A percentile compares a stretch with the other conserved stretches of the same genome.
Evolutionary conservation across 768 basidiomycete genomes (phyloP).

Genomic region (Xanthoconium purpureum): DNA sequence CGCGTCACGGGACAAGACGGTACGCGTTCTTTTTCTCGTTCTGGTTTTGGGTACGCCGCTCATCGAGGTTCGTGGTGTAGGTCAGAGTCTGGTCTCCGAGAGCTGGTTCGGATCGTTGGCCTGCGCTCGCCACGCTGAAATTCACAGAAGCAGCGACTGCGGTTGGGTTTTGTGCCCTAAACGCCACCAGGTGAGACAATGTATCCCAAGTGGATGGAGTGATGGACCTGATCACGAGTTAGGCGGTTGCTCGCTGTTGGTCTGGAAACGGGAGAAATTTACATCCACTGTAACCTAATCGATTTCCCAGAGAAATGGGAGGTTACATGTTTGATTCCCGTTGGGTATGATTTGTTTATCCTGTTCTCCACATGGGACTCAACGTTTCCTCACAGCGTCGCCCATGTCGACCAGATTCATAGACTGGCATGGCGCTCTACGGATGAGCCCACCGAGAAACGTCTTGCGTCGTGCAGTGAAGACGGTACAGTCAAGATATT

Average conservation of each 20-base stretch:
- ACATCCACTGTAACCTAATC: constrained; percentile 49
- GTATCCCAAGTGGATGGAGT: background rate
- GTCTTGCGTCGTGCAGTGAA: constrained; percentile 87
- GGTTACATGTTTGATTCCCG: constrained; percentile 42
- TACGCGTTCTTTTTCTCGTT: constrained; percentile 32
- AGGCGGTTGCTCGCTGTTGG: constrained; percentile 75
- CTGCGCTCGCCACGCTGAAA: constrained; percentile 56
- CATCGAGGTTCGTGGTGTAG: constrained; percentile 36
- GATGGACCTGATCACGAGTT: constrained; percentile 2
- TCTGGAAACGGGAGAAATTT: constrained; percentile 75
- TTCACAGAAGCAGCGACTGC: constrained; percentile 79
- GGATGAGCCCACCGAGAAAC: constrained; percentile 29
- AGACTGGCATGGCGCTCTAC: constrained; percentile 75
- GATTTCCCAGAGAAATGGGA: constrained; percentile 43
- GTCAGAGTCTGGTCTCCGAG: constrained; percentile 76
- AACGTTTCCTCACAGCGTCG: constrained; percentile 42
- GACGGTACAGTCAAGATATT: constrained; percentile 87
- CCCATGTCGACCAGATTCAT: constrained; percentile 79
- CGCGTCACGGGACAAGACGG: constrained; percentile 93
- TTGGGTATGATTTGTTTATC: constrained; percentile 43
- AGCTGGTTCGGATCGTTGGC: constrained; percentile 48
- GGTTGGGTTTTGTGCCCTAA: constrained; percentile 55
- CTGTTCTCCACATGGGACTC: background rate
- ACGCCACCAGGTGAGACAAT: constrained; percentile 39
- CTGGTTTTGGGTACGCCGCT: background rate